phyloP scores from a whole-genome alignment of 352 stramenopile genomes.

The Peronospora belbahrii region DNA sequence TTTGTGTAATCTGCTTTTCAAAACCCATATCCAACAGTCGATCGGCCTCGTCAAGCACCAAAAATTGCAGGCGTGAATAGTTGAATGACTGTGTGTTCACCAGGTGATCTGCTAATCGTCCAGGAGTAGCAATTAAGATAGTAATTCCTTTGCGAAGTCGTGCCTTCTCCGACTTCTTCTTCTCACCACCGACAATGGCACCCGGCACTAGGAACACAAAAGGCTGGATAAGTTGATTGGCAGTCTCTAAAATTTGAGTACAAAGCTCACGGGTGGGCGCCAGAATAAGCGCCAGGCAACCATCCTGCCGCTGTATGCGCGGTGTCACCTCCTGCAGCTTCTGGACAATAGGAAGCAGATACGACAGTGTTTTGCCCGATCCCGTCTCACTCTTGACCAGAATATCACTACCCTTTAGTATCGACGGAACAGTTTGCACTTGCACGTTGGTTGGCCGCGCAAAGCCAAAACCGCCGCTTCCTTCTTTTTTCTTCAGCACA shows the following conservation, averaged over 20 bases:
- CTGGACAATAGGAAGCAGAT: slow-evolving; percentile 93
- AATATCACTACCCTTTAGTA: slow-evolving; percentile 77
- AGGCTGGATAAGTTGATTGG: slow-evolving; percentile 88
- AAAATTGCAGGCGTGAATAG: slow-evolving; percentile 87
- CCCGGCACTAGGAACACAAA: slow-evolving; percentile 86
- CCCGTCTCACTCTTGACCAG: slow-evolving; percentile 95
- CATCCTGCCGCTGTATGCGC: slow-evolving; percentile 70
- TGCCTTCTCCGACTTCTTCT: slow-evolving; percentile 87
- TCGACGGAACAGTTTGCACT: slow-evolving; percentile 67
- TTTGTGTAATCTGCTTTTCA: slow-evolving; percentile 97
- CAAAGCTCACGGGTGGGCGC: slow-evolving; percentile 93
- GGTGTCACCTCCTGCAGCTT: slow-evolving; percentile 64
- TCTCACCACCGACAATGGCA: slow-evolving; percentile 91
- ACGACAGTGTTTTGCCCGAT: slow-evolving; percentile 95
- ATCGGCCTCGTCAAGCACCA: slow-evolving; percentile 99
- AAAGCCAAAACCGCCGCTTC: slow-evolving; percentile 66
- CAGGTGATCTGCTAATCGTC: slow-evolving; percentile 93
- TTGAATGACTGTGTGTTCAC: slow-evolving; percentile 91
- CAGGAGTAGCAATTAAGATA: slow-evolving; percentile 96
- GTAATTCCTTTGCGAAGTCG: slow-evolving; percentile 88
- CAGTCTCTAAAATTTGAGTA: slow-evolving; percentile 93
- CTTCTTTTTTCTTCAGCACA: slow-evolving; percentile 50
- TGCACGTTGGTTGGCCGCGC: slow-evolving; percentile 70
- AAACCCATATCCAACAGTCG: slow-evolving; percentile 99
- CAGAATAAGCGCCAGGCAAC: slow-evolving; percentile 88